Evolutionary conservation across 352 stramenopile species (phyloP).

Genomic region (Thraustochytrium striatum): DNA sequence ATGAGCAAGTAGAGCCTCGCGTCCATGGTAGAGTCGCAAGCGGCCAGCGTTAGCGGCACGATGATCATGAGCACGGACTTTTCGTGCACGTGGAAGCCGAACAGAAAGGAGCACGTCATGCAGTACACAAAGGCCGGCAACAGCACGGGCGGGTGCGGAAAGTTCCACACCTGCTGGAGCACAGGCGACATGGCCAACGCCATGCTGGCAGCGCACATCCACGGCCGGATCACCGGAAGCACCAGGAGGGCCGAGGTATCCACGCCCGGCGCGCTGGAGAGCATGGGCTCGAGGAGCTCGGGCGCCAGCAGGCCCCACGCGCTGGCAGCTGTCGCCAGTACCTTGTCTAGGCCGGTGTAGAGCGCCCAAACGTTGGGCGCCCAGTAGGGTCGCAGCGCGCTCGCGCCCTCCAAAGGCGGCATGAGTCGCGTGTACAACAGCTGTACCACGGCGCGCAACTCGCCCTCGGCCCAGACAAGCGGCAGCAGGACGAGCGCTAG

Average conservation of each 20-base stretch:
- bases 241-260: slow-evolving; percentile 1
- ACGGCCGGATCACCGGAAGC: neutral
- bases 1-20: slow-evolving; percentile 38
- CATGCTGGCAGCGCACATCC: neutral
- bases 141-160: slow-evolving; percentile 32
- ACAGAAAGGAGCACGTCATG: slow-evolving; percentile 43
- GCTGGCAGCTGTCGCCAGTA: no score
- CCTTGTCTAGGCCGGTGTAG: slow-evolving; percentile 10
- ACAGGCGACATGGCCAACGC: slow-evolving; percentile 6
- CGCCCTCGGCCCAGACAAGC: neutral
- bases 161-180: slow-evolving; percentile 1
- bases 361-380: slow-evolving; percentile 40
- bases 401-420: neutral
- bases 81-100: slow-evolving; percentile 38
- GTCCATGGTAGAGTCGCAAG: slow-evolving; percentile 42
- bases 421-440: neutral
- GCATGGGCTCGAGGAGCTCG: no score
- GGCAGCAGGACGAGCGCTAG: neutral
- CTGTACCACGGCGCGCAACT: neutral
- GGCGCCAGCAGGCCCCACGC: no score
- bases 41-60: slow-evolving; percentile 6
- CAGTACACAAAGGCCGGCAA: slow-evolving; percentile 25
- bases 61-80: slow-evolving; percentile 25
- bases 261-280: no score
- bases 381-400: slow-evolving; percentile 18